Conservation (phyloP, 2,329 filamentous ascomycete species). For the Colletotrichum noveboracense region DNA sequence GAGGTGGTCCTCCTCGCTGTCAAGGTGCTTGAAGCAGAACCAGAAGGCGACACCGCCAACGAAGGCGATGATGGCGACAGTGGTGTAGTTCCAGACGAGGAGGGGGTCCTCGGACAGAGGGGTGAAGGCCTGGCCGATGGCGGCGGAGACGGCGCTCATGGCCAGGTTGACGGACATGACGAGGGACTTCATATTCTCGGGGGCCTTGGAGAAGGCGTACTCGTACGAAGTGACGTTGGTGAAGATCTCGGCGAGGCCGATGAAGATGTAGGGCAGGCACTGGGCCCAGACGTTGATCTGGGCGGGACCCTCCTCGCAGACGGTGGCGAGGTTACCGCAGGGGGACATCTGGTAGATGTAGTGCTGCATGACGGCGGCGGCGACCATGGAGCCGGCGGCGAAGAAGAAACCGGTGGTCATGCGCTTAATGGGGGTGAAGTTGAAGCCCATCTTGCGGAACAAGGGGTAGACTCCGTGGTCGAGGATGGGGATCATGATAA, state of each 20-base stretch:
- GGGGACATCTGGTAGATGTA: slow-evolving; percentile 68
- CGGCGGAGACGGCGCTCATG: slow-evolving; percentile 72
- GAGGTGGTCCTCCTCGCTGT: slow-evolving; percentile 70
- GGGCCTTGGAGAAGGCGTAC: slow-evolving; percentile 80
- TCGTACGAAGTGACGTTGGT: slow-evolving; percentile 68
- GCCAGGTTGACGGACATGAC: slow-evolving; percentile 73
- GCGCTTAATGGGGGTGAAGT: slow-evolving; percentile 78
- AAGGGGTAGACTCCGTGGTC: slow-evolving; percentile 73
- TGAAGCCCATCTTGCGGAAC: slow-evolving; percentile 66
- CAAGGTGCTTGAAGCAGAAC: slow-evolving; percentile 69
- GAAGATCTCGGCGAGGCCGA: slow-evolving; percentile 58
- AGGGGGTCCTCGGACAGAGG: slow-evolving; percentile 67
- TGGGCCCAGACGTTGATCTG: slow-evolving; percentile 71
- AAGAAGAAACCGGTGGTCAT: slow-evolving; percentile 75
- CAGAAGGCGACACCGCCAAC: slow-evolving; percentile 71
- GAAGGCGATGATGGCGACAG: slow-evolving; percentile 66
- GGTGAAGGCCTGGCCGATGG: slow-evolving; percentile 73
- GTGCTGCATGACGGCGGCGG: slow-evolving; percentile 60
- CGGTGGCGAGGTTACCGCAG: slow-evolving; percentile 62
- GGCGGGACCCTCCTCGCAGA: slow-evolving; percentile 54
- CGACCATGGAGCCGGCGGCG: slow-evolving; percentile 65
- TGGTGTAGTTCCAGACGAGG: slow-evolving; percentile 74
- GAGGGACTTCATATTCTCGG: slow-evolving; percentile 81
- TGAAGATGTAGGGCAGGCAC: slow-evolving; percentile 55
- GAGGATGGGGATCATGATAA: slow-evolving; percentile 76